phyloP scores from a whole-genome alignment of 1,139 yeast species.

The Hansenula anomala region DNA sequence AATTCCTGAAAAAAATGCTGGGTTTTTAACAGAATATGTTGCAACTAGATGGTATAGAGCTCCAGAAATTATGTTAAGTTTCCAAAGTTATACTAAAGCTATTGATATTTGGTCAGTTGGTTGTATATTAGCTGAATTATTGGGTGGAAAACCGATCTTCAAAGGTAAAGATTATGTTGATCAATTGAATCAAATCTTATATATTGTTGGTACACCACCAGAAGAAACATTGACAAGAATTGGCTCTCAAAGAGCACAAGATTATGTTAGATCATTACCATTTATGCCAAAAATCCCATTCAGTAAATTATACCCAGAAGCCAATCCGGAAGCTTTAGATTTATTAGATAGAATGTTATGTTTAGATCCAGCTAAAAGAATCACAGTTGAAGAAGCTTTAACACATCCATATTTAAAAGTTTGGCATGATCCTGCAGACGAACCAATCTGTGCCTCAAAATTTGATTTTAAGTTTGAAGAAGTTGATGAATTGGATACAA shows the following conservation, averaged over 20 bases:
- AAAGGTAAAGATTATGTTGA: constrained; percentile 95
- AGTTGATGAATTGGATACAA: constrained; percentile 71
- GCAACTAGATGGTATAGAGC: constrained; percentile 99
- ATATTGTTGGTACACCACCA: constrained; percentile 86
- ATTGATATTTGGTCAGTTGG: constrained; percentile 98
- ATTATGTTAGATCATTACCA: constrained; percentile 84
- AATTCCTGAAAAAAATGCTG: constrained; percentile 82
- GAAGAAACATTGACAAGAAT: constrained; percentile 79
- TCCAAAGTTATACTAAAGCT: constrained; percentile 91
- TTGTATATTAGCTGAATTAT: constrained; percentile 87
- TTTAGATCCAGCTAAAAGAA: constrained; percentile 81
- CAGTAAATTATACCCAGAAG: constrained; percentile 66
- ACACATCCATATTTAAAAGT: constrained; percentile 84
- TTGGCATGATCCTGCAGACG: constrained; percentile 97
- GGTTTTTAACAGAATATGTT: constrained; percentile 91
- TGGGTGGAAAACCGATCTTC: constrained; percentile 90
- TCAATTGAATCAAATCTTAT: constrained; percentile 83
- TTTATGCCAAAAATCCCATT: constrained; percentile 81
- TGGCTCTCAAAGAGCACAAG: constrained; percentile 88
- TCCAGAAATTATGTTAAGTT: constrained; percentile 93
- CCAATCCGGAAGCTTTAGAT: constrained; percentile 85
- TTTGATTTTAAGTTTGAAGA: constrained; percentile 86
- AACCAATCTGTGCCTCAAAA: constrained; percentile 76
- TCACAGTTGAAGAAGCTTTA: constrained; percentile 84
- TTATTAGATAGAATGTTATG: constrained; percentile 77